Percentiles rank a stretch among this genome's conserved stretches.
Evolutionary conservation across 176 grass and related monocot genomes (phyloP).

Genomic region (Avena sativa): DNA sequence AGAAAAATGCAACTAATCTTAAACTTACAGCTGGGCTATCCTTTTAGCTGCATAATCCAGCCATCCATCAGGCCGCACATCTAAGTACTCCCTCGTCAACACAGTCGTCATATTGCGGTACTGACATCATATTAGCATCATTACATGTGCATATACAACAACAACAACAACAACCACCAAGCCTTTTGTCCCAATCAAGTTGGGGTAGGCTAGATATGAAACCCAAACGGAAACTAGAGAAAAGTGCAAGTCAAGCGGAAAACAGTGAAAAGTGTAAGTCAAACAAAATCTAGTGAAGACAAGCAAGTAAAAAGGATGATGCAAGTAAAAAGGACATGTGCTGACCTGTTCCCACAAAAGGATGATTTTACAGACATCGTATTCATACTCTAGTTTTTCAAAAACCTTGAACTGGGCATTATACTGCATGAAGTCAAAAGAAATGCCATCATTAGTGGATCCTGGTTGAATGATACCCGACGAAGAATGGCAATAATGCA

Average conservation of each 20-base stretch:
- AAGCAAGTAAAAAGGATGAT: too few relatives aligned
- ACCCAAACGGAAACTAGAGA: too few relatives aligned
- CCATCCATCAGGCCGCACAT: slow-evolving; percentile 95
- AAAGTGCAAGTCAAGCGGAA: too few relatives aligned
- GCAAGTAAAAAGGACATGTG: neutral
- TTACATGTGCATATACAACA: neutral
- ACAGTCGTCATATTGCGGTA: slow-evolving; percentile 97
- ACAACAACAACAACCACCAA: too few relatives aligned
- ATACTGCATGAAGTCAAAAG: slow-evolving; percentile 61
- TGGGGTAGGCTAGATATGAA: too few relatives aligned
- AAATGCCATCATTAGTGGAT: slow-evolving; percentile 15
- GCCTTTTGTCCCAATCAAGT: too few relatives aligned
- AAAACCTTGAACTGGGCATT: slow-evolving; percentile 92
- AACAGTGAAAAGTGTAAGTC: too few relatives aligned
- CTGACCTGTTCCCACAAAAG: slow-evolving; percentile 94
- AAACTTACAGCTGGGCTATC: slow-evolving; percentile 92
- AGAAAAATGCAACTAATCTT: slow-evolving; percentile 10
- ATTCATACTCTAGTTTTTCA: slow-evolving; percentile 82
- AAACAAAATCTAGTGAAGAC: too few relatives aligned
- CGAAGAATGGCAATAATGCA: slow-evolving; percentile 32
- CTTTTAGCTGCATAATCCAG: slow-evolving; percentile 91
- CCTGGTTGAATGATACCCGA: neutral
- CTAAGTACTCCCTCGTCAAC: slow-evolving; percentile 97
- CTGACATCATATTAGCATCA: slow-evolving; percentile 56
- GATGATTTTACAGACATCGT: slow-evolving; percentile 82